Conservation (phyloP, 495 filamentous ascomycete genomes). For the Rostrohypoxylon terebratum region DNA sequence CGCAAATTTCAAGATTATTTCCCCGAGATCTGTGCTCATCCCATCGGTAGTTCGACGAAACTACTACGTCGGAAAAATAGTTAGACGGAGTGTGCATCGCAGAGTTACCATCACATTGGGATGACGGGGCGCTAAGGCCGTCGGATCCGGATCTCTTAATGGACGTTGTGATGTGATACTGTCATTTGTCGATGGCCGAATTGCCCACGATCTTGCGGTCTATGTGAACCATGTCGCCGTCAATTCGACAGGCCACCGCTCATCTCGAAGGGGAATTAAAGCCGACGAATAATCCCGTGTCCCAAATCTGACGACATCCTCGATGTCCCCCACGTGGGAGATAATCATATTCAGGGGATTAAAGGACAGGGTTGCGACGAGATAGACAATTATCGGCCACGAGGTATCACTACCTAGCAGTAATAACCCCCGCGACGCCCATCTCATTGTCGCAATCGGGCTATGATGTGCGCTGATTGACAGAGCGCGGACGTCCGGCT, state of each 20-base stretch:
- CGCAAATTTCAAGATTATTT: slow-evolving; percentile 12
- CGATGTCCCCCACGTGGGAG: slow-evolving; percentile 31
- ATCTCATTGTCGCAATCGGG: background rate
- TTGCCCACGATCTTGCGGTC: background rate
- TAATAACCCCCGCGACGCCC: background rate
- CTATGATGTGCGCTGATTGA: background rate
- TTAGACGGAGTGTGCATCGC: background rate
- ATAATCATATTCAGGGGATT: slow-evolving; percentile 25
- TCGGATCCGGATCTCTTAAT: slow-evolving; percentile 1
- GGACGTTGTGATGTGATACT: no score
- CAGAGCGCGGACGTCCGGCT: background rate
- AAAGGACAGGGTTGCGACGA: background rate
- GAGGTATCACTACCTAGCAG: background rate
- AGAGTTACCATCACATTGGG: background rate
- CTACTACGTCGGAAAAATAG: slow-evolving; percentile 6
- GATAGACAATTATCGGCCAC: slow-evolving; percentile 6
- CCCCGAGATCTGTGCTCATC: slow-evolving; percentile 20
- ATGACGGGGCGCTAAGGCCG: background rate
- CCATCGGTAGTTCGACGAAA: background rate
- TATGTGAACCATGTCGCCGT: background rate
- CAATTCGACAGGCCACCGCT: background rate
- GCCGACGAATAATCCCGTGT: background rate
- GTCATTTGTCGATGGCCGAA: background rate
- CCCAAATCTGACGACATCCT: slow-evolving; percentile 2
- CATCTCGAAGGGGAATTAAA: background rate